Percentiles rank a stretch among this genome's conserved stretches.
phyloP scores from a whole-genome alignment of 441 rosid genomes.

The Pelargonium citronellum region DNA sequence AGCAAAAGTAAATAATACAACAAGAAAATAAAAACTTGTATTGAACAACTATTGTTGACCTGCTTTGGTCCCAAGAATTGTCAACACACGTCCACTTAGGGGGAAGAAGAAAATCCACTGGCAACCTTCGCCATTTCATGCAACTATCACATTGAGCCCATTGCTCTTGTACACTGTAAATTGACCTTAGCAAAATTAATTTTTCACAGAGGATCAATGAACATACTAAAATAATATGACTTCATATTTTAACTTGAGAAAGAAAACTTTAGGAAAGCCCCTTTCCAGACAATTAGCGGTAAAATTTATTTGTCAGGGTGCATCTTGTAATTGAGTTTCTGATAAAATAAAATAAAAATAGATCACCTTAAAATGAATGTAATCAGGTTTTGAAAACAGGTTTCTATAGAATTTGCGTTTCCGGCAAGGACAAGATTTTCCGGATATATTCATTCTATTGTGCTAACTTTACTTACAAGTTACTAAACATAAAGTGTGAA shows the following conservation, averaged over 20 bases:
- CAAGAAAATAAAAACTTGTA: not conserved
- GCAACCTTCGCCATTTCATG: constrained; percentile 65
- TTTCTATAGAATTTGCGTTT: not conserved
- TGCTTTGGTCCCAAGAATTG: constrained; percentile 55
- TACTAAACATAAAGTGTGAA: not conserved
- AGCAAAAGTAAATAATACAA: not conserved
- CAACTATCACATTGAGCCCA: constrained; percentile 75
- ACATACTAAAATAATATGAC: too few relatives aligned
- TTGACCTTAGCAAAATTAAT: not conserved
- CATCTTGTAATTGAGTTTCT: not conserved
- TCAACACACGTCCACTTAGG: constrained; percentile 58
- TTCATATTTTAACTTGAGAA: not conserved
- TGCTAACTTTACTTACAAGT: not conserved
- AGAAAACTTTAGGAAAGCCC: not conserved
- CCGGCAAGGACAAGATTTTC: constrained; percentile 11
- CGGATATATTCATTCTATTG: not conserved
- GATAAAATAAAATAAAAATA: not conserved
- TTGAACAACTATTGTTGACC: constrained; percentile 28
- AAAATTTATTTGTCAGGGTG: not conserved
- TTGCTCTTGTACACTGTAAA: constrained; percentile 64
- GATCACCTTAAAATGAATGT: not conserved
- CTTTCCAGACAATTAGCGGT: not conserved
- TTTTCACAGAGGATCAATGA: too few relatives aligned
- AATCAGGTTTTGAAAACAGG: constrained; percentile 11
- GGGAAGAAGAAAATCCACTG: constrained; percentile 58